Percentiles rank a stretch among this genome's conserved stretches.
Conservation (phyloP, 768 basidiomycete species). For the Podaxis pistillaris region DNA sequence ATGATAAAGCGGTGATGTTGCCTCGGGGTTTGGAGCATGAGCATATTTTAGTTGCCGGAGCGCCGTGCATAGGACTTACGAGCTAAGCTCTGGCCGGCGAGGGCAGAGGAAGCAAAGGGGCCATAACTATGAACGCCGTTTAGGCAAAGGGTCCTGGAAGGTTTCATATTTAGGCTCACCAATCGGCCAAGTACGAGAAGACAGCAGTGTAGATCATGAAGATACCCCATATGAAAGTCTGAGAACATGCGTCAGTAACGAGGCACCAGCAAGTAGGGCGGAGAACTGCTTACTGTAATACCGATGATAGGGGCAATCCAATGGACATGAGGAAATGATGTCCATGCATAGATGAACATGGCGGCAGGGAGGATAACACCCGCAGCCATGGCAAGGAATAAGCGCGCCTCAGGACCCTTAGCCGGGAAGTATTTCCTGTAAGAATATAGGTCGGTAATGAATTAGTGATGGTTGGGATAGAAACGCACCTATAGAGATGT, state of each 20-base stretch:
- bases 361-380: slow-evolving; percentile 47
- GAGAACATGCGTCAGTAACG: not conserved
- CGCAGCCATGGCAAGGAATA: slow-evolving; percentile 48
- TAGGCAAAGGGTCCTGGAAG: not conserved
- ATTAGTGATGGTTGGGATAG: not conserved
- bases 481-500: not conserved
- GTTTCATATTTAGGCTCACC: slow-evolving; percentile 30
- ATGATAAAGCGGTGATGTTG: slow-evolving; percentile 42
- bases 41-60: not conserved
- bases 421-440: slow-evolving; percentile 25
- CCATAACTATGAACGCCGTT: slow-evolving; percentile 32
- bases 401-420: slow-evolving; percentile 47
- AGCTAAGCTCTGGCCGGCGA: slow-evolving; percentile 59
- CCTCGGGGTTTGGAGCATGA: slow-evolving; percentile 25
- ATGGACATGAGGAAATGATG: slow-evolving; percentile 44
- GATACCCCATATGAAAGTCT: slow-evolving; percentile 47
- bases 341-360: slow-evolving; percentile 74
- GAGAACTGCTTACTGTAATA: slow-evolving; percentile 31
- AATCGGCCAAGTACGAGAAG: slow-evolving; percentile 59
- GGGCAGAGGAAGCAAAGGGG: slow-evolving; percentile 58
- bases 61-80: slow-evolving; percentile 29
- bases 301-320: slow-evolving; percentile 59
- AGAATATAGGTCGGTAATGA: not conserved
- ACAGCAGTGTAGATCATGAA: slow-evolving; percentile 55
- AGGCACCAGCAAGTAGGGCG: not conserved